These are phyloP conservation scores for Tolypocladium amazonense DNA, from an alignment of 2,329 filamentous ascomycete genomes.

Conservation along the genomic window DNA sequence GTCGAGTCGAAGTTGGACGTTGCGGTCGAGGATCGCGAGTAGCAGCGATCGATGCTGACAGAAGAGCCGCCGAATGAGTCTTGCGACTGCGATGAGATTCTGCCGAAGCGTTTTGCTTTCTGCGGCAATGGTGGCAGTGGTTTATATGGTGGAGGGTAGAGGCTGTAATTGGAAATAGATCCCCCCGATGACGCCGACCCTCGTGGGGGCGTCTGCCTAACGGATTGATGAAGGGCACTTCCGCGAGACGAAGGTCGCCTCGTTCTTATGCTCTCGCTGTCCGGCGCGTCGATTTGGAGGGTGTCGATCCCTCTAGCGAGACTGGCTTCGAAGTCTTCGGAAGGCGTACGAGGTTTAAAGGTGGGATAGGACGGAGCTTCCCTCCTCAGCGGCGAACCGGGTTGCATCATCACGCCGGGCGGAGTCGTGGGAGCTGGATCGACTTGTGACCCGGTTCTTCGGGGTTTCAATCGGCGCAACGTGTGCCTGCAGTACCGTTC, in stretches of 20 bases:
- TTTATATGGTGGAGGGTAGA: slow-evolving; percentile 9
- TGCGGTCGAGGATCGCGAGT: not conserved
- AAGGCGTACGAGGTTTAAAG: not conserved
- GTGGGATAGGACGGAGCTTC: not conserved
- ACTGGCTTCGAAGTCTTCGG: not conserved
- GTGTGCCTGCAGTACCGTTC: not conserved
- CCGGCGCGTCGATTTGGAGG: not conserved
- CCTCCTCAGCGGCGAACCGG: not conserved
- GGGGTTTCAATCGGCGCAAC: not conserved
- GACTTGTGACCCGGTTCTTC: not conserved
- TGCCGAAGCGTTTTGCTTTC: not conserved
- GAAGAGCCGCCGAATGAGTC: not conserved
- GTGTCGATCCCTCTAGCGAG: not conserved
- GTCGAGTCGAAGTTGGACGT: no score
- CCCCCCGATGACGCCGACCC: not conserved
- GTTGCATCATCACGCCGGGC: not conserved
- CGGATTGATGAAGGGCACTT: not conserved
- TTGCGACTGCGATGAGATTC: not conserved
- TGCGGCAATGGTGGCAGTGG: slow-evolving; percentile 8
- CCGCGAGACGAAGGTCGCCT: not conserved
- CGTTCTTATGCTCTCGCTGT: not conserved
- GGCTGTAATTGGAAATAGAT: slow-evolving; percentile 2
- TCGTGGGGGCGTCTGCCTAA: not conserved
- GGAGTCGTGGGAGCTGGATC: not conserved
- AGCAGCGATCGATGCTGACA: not conserved